These are phyloP conservation scores for Rostrohypoxylon terebratum DNA, from an alignment of 495 filamentous ascomycete genomes.

Conservation along the genomic window DNA sequence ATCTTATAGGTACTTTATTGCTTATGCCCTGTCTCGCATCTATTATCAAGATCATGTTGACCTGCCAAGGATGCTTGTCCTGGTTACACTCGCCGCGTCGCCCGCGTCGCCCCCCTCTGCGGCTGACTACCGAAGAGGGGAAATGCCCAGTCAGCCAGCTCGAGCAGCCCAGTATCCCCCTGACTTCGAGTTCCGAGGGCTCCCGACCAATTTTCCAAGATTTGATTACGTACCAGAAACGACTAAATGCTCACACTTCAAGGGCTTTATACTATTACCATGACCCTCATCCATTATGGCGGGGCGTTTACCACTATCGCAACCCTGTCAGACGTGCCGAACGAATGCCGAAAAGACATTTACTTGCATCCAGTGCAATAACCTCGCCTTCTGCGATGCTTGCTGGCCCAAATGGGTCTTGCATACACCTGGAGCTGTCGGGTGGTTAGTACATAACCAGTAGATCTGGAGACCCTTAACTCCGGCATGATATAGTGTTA, in stretches of 20 bases:
- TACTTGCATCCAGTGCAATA: slow-evolving; percentile 54
- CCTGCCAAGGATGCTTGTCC: slow-evolving; percentile 29
- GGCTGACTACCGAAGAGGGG: slow-evolving; percentile 44
- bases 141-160: slow-evolving; percentile 24
- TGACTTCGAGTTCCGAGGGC: slow-evolving; percentile 35
- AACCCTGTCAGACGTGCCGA: slow-evolving; percentile 49
- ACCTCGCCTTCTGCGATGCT: slow-evolving; percentile 57
- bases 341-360: slow-evolving; percentile 43
- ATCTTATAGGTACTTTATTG: slow-evolving; percentile 25
- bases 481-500: slow-evolving; percentile 27
- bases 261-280: slow-evolving; percentile 26
- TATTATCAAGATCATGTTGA: slow-evolving; percentile 6
- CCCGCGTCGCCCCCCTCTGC: slow-evolving; percentile 34
- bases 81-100: slow-evolving; percentile 26
- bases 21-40: slow-evolving; percentile 19
- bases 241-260: slow-evolving; percentile 41
- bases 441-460: slow-evolving; percentile 44
- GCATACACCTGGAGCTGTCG: slow-evolving; percentile 51
- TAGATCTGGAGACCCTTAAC: slow-evolving; percentile 45
- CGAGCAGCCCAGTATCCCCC: slow-evolving; percentile 17
- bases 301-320: slow-evolving; percentile 37
- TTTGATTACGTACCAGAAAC: slow-evolving; percentile 47
- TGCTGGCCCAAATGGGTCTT: slow-evolving; percentile 55
- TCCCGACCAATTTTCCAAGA: slow-evolving; percentile 33
- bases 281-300: slow-evolving; percentile 46